Base-by-base conservation (phyloP, 441 rosid genomes). In the Daphne laureola region DNA sequence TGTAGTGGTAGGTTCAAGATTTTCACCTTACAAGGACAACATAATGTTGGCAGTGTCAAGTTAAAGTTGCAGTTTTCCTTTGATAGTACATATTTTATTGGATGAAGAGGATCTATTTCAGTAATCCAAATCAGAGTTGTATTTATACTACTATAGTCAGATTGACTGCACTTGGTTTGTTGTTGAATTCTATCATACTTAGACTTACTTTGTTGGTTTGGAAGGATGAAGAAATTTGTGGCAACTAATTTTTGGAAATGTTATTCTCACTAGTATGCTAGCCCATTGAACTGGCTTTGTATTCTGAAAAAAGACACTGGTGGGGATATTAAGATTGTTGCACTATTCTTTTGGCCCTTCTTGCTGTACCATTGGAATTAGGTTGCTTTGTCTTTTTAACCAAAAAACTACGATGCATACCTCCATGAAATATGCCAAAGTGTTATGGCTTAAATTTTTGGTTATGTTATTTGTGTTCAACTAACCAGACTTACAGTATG, bases 61-160 rank as follows among this genome's bases (percentile, higher is more conserved):
- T 86, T 84, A 73, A 93, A 93, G 79, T 80, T n/a, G n/a, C n/a
- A n/a, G n/a, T n/a, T n/a, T n/a, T n/a, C n/a, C 54, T 90, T 85
- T 63, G 97, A 93, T 72, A 93, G n/a, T n/a, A n/a, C n/a, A n/a
- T n/a, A n/a, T n/a, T 96, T 60, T 96, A 93, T 68, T 93, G 95
- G 96, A 82, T 87, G 93, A 72, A 96, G 67, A 95, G 87, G 80
- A 82, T 87, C 44, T 93, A 80, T 35, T 86, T 97, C 17, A 95
- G 95, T 41, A 55, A 76, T 62, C 99, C 97, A 44, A 86, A 87
- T 70, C 66, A 64, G 97, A 7, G 96, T 56, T 56, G 43, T 40
- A 62, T 43, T 50, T 93, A 93, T 56, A 75, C 63, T 64, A 23
- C 58, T 43, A 95, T 97, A 55, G 97, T 87, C 62, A 82, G 99